These are phyloP conservation scores for Penicillium sp. DNA, from an alignment of 2,329 filamentous ascomycete genomes.

Conservation along the genomic window DNA sequence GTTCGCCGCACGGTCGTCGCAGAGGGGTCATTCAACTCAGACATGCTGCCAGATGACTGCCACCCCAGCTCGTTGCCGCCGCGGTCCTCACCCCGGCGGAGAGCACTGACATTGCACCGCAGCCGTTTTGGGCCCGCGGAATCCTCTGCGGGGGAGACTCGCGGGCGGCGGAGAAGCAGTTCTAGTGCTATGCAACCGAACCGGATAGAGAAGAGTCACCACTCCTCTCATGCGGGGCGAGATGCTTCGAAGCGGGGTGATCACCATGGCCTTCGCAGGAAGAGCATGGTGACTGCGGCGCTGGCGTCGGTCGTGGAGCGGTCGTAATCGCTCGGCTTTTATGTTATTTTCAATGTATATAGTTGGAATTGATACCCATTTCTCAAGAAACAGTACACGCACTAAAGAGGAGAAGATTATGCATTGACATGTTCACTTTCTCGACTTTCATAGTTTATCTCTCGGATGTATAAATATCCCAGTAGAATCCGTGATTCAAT, in stretches of 20 bases:
- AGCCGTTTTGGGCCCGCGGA: slow-evolving; percentile 31
- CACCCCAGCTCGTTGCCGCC: slow-evolving; percentile 43
- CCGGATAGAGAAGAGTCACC: slow-evolving; percentile 39
- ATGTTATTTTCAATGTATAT: slow-evolving; percentile 18
- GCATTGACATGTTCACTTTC: neutral
- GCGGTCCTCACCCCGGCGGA: slow-evolving; percentile 33
- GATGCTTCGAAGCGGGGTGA: slow-evolving; percentile 37
- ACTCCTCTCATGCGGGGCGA: slow-evolving; percentile 21
- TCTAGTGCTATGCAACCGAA: slow-evolving; percentile 26
- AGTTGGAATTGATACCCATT: slow-evolving; percentile 21
- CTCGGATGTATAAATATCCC: neutral
- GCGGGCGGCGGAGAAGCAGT: slow-evolving; percentile 32
- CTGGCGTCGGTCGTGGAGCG: slow-evolving; percentile 38
- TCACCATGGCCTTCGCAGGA: slow-evolving; percentile 38
- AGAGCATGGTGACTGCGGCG: slow-evolving; percentile 42
- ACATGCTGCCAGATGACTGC: slow-evolving; percentile 31
- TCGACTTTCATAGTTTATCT: neutral
- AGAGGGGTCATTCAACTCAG: slow-evolving; percentile 25
- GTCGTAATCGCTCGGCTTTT: neutral
- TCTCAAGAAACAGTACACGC: neutral
- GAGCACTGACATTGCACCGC: slow-evolving; percentile 31
- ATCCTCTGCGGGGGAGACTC: slow-evolving; percentile 6
- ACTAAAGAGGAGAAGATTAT: neutral
- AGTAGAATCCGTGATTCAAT: neutral
- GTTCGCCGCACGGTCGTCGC: slow-evolving; percentile 37